Evolutionary conservation across 2,329 filamentous ascomycete genomes (phyloP).

Genomic region (Tolypocladium amazonense): DNA sequence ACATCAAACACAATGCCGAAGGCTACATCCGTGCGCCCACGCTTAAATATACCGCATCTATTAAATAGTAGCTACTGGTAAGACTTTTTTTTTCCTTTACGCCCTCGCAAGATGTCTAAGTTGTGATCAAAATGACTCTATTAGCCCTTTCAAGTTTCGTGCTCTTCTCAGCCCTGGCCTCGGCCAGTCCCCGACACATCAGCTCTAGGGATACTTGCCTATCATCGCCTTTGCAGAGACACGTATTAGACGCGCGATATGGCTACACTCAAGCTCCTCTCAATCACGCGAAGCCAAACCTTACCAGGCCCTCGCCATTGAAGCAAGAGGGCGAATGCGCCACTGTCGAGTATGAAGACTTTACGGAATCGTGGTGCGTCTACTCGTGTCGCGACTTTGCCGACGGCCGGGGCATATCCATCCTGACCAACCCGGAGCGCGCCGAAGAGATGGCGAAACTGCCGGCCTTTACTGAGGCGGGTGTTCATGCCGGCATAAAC

Average conservation of each 20-base stretch:
- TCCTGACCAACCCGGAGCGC: conserved; percentile 24
- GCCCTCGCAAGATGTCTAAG: not conserved
- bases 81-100: not conserved
- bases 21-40: not conserved
- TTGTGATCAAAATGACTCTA: not conserved
- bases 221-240: not conserved
- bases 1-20: not conserved
- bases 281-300: not conserved
- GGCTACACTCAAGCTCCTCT: not conserved
- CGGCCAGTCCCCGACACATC: not conserved
- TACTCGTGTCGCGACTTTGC: conserved; percentile 24
- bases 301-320: not conserved
- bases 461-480: conserved; percentile 16
- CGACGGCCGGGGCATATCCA: conserved; percentile 23
- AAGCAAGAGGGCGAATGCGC: not conserved
- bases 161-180: not conserved
- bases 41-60: not conserved
- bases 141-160: not conserved
- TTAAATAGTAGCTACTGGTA: too few relatives aligned
- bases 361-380: conserved; percentile 15
- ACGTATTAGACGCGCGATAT: not conserved
- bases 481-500: not conserved
- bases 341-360: not conserved
- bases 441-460: conserved; percentile 16
- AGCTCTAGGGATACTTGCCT: not conserved